Base-by-base conservation (phyloP, 176 grass and related monocot species). In the Echinochloa phyllopogon region DNA sequence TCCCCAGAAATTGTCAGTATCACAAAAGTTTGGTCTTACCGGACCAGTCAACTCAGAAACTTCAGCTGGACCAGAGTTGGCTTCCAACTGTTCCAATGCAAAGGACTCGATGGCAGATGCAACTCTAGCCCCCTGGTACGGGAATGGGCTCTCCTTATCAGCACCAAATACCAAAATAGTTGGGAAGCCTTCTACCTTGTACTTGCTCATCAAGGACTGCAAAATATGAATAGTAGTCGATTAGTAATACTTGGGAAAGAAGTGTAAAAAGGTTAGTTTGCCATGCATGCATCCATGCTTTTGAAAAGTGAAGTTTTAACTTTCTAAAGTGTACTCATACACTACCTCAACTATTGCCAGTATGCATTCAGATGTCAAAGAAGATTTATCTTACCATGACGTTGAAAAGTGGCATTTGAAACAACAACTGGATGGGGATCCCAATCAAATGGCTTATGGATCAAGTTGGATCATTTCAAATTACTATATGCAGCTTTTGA, bases 151-250 rank as follows among this genome's bases (percentile, higher is more conserved):
- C 37, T 89, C 88, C 90, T 99, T 99, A 71, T 96, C 92, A 63
- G 86, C 87, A 78, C 97, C 93, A 89, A 99, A 99, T 79, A 99
- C 97, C 92, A 99, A 91, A 76, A 99, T 99, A 61, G 97, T 96
- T 39, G 97, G 97, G 75, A 99, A 99, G 15, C 94, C 94, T 96
- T 99, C 79, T 21, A 99, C 97, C 27, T 89, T 92, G 87, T 96
- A 99, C 82, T 94, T 92, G 88, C 97, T 99, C 97, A 96, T 99
- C 86, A 99, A 92, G 37, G 97, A 96, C 97, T 99, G 94, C 6
- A 76, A 91, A 91, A 75, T 72, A 80, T 42, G n/a, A 76, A 49
- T 10, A 66, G 77, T 63, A 41, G 42, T 79, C 36, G 51, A 21
- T 80, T 68, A 49, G 8, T 20, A 71, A 55, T 70, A 73, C 6